Conservation (phyloP, 768 basidiomycete species). For the Mycena chlorophos region DNA sequence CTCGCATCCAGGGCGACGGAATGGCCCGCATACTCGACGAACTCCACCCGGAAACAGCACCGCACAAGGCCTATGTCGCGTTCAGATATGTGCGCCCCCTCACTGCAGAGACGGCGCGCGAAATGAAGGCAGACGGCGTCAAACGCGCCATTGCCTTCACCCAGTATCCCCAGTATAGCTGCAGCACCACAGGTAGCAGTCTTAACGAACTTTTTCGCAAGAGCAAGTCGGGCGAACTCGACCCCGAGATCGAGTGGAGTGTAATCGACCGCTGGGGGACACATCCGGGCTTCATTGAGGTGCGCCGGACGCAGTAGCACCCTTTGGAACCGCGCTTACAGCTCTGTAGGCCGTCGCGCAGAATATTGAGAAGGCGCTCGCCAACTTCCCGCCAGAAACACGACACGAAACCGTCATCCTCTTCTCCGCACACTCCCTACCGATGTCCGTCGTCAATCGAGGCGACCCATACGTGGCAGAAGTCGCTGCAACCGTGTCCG, state of each 20-base stretch:
- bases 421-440: slow-evolving; percentile 97
- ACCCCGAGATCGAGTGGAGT: slow-evolving; percentile 82
- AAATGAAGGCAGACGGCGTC: slow-evolving; percentile 90
- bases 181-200: slow-evolving; percentile 97
- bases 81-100: slow-evolving; percentile 93
- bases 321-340: neutral
- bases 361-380: slow-evolving; percentile 80
- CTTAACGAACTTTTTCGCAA: slow-evolving; percentile 86
- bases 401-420: slow-evolving; percentile 79
- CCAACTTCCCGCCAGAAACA: slow-evolving; percentile 69
- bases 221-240: slow-evolving; percentile 61
- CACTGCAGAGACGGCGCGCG: slow-evolving; percentile 76
- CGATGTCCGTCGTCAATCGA: slow-evolving; percentile 97
- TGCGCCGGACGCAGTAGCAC: slow-evolving; percentile 35
- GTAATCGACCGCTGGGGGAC: slow-evolving; percentile 99
- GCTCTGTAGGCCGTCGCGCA: slow-evolving; percentile 78
- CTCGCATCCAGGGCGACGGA: slow-evolving; percentile 80
- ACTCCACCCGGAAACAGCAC: slow-evolving; percentile 88
- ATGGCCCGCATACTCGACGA: slow-evolving; percentile 94
- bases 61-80: slow-evolving; percentile 94
- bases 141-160: slow-evolving; percentile 93
- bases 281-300: slow-evolving; percentile 92
- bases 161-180: slow-evolving; percentile 98
- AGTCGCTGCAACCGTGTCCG: slow-evolving; percentile 90
- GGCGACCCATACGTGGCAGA: slow-evolving; percentile 97